Evolutionary conservation across 192 early-diverging fungal genomes (phyloP), one percentile per base, ranked within the genome.

Genomic region (Chytriomyces sp.): DNA sequence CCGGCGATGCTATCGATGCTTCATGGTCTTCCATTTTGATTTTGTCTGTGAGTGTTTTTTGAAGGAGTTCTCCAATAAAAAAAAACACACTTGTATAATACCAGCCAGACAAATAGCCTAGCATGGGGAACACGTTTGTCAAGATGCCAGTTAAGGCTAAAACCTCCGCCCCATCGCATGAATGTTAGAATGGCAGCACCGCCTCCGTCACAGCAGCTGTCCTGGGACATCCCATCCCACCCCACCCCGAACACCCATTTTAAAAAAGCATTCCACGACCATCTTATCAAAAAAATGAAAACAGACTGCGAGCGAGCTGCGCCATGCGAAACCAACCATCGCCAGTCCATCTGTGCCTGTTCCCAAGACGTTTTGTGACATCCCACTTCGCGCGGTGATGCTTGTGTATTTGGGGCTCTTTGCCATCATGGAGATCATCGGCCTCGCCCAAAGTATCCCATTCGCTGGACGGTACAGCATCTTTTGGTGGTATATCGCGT

Each of bases 401-500:
- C 43, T 69, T 0, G 64, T 76, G 7, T 16, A 69, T 28, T 18
- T 76, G 8, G 65, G 5, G 9, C 16, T 23, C 23, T 67, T 28
- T 20, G 75, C 75, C 16, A 53, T 76, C 46, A 57, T 76, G 44
- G 64, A 45, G 11, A 47, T 65, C 6, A 65, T 67, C 23, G 47
- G 50, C 4, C 45, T 76, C 9, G 64, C 49, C 7, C 63, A 47
- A 18, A n/a, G 18, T 35, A 26, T 76, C 64, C 23, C 47, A 10
- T 76, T 64, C 46, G 16, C 68, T 16, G 68, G 2, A 35, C 35
- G 45, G 23, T 69, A 76, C 50, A 64, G 64, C 23, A 66, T 76
- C 10, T 76, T 66, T 48, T 71, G 69, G 69, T 71, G 50, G 49
- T 71, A 57, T 43, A 18, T 71, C 16, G 7, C 46, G 67, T 68